These are phyloP conservation scores for Mucor sp. DNA, from an alignment of 371 early-diverging fungal species.

Conservation along the genomic window DNA sequence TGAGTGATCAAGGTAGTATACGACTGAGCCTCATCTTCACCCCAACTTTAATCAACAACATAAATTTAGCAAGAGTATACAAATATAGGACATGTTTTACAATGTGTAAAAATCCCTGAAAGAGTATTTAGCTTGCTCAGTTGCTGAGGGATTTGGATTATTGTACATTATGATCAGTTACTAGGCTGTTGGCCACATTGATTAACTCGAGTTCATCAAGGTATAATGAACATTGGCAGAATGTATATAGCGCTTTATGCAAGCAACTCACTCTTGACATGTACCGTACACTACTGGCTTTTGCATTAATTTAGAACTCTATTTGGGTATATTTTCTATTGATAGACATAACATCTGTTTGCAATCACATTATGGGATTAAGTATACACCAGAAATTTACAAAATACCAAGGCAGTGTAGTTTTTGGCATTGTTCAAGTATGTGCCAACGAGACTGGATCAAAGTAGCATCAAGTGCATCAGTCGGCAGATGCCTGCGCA, in stretches of 20 bases:
- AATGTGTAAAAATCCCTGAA: not conserved
- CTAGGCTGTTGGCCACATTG: no score
- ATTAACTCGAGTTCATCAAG: no score
- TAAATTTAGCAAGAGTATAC: not conserved
- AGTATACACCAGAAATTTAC: not conserved
- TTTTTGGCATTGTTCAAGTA: not conserved
- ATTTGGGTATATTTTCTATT: not conserved
- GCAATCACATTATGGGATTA: not conserved
- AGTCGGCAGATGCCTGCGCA: no score
- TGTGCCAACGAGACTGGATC: not conserved
- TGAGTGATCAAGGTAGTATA: no score
- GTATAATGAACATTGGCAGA: no score
- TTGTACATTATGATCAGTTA: no score
- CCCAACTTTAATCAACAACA: no score
- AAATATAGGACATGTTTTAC: not conserved
- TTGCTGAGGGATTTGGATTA: no score
- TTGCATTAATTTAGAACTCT: not conserved
- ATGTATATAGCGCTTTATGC: not conserved
- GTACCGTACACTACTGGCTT: not conserved
- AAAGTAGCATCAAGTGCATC: not conserved
- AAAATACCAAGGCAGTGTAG: not conserved
- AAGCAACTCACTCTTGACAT: not conserved
- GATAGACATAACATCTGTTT: not conserved
- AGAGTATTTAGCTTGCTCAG: not conserved
- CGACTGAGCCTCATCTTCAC: not conserved